A percentile compares a stretch with the other conserved stretches of the same genome.
Evolutionary conservation across 164 flowering plant genomes (phyloP).

Genomic region (grape (Vitis vinifera)): ASM3070453v1 NC_081808.1:19077001-19077500

Average conservation of each 20-base stretch:
- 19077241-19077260: slow-evolving; percentile 38
- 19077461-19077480: no score
- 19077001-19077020: slow-evolving; percentile 43
- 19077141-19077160: slow-evolving; percentile 1
- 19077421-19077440: neutral
- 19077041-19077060: slow-evolving; percentile 14
- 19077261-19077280: neutral
- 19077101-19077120: slow-evolving; percentile 20
- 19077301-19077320: no score
- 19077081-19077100: slow-evolving; percentile 34
- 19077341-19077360: no score
- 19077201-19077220: slow-evolving; percentile 23
- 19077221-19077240: slow-evolving; percentile 40
- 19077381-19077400: no score
- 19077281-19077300: no score
- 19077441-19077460: neutral
- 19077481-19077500: neutral
- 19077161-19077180: slow-evolving; percentile 3
- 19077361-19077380: no score
- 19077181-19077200: slow-evolving; percentile 24
- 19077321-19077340: no score
- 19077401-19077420: no score
- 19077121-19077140: slow-evolving; percentile 1
- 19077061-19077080: slow-evolving; percentile 1
- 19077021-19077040: slow-evolving; percentile 60